Conservation (phyloP, 176 grass and related monocot species). For the Puccinellia tenuiflora region DNA sequence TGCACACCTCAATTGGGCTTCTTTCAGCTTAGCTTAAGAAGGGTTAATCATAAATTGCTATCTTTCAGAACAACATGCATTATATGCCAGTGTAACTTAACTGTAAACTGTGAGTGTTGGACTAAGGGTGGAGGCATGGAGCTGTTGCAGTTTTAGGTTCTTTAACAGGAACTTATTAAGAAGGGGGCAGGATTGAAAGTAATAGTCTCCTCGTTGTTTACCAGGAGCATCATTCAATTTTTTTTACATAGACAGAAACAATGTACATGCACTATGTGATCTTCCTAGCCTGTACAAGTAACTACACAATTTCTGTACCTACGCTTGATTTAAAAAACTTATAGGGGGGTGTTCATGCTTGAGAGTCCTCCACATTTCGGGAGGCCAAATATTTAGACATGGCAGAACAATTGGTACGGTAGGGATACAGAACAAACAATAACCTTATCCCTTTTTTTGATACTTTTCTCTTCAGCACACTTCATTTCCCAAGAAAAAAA, state of each 20-base stretch:
- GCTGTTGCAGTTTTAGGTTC: too few species aligned
- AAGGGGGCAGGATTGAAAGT: too few species aligned
- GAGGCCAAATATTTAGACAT: background rate
- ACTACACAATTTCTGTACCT: background rate
- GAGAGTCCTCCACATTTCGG: background rate
- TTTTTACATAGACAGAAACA: background rate
- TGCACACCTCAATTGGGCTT: background rate
- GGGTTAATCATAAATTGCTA: background rate
- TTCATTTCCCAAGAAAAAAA: background rate
- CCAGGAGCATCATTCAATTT: background rate
- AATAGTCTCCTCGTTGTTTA: background rate
- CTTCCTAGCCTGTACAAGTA: background rate
- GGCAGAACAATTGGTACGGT: background rate
- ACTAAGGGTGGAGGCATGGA: too few species aligned
- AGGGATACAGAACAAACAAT: background rate
- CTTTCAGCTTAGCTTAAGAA: background rate
- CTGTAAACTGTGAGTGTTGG: too few species aligned
- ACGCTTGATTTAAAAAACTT: background rate
- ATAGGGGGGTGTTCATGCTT: background rate
- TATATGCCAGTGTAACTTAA: background rate
- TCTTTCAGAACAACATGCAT: too few species aligned
- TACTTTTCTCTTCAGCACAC: background rate
- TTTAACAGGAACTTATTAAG: too few species aligned
- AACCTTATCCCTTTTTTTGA: background rate
- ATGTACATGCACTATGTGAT: background rate